Conservation (phyloP, 1,284 basidiomycete species). For the Coniferiporia weirii region DNA sequence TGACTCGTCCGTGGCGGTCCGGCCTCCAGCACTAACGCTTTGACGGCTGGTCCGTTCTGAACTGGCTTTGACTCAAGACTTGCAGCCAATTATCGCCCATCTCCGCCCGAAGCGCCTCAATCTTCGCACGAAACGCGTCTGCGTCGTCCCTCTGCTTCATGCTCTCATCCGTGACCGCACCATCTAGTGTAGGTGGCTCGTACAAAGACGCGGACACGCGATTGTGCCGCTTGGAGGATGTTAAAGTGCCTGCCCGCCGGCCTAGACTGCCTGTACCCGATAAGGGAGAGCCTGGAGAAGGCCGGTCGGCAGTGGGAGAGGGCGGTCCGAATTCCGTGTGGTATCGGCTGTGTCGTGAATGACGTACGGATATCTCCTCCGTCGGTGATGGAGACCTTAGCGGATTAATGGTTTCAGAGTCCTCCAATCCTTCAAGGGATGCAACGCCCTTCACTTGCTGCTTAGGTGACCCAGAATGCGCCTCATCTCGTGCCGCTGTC, state of each 20-base stretch:
- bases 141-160: slow-evolving; percentile 43
- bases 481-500: slow-evolving; percentile 1
- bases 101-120: slow-evolving; percentile 77
- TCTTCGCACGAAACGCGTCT: slow-evolving; percentile 67
- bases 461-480: slow-evolving; percentile 23
- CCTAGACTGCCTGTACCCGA: slow-evolving; percentile 11
- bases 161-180: slow-evolving; percentile 23
- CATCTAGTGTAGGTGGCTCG: slow-evolving; percentile 39
- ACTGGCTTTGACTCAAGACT: slow-evolving; percentile 66
- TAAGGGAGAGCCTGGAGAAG: slow-evolving; percentile 23
- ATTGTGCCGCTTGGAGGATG: slow-evolving; percentile 42
- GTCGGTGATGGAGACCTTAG: not conserved
- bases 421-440: not conserved
- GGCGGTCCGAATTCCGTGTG: slow-evolving; percentile 38
- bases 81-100: slow-evolving; percentile 86
- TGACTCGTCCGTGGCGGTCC: no score
- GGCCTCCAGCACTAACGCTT: slow-evolving; percentile 1
- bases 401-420: slow-evolving; percentile 1
- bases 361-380: slow-evolving; percentile 17
- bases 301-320: slow-evolving; percentile 19
- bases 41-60: slow-evolving; percentile 23
- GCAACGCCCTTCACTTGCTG: not conserved
- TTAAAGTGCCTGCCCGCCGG: slow-evolving; percentile 8
- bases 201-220: slow-evolving; percentile 56
- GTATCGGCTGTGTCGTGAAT: slow-evolving; percentile 40